A percentile compares a stretch with the other conserved stretches of the same genome.
Evolutionary conservation across 139 green algal genomes (phyloP).

Genomic region (Picochlorum costavermella): DNA sequence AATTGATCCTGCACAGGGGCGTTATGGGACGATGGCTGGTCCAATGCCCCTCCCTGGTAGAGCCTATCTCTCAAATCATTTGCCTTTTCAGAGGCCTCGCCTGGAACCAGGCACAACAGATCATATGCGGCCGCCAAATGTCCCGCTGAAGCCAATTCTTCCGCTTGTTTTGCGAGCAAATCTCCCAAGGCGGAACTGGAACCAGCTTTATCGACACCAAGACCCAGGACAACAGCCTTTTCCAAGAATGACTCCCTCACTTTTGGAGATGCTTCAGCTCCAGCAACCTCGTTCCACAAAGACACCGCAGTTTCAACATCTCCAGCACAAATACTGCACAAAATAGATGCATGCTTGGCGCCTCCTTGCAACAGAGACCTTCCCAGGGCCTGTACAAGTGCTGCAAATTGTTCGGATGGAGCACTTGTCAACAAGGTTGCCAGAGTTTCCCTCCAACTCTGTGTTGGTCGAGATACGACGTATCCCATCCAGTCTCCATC

Average conservation of each 20-base stretch:
- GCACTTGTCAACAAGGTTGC: constrained; percentile 87
- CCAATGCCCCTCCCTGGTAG: constrained; percentile 43
- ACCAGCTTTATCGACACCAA: constrained; percentile 49
- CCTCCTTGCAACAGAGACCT: constrained; percentile 35
- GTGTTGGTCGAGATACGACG: constrained; percentile 64
- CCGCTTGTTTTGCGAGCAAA: constrained; percentile 73
- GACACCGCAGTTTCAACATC: constrained; percentile 77
- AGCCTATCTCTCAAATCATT: constrained; percentile 79
- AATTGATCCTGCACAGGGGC: not conserved
- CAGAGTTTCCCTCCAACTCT: constrained; percentile 88
- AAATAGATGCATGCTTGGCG: constrained; percentile 64
- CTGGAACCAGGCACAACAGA: constrained; percentile 67
- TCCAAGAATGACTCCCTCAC: constrained; percentile 78
- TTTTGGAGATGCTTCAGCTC: constrained; percentile 14
- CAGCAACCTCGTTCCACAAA: constrained; percentile 47
- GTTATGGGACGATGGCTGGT: not conserved
- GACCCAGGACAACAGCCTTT: constrained; percentile 84
- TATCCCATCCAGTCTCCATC: constrained; percentile 69
- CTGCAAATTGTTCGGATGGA: constrained; percentile 41
- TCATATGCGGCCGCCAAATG: constrained; percentile 61
- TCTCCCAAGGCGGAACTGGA: constrained; percentile 48
- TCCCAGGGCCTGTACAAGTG: constrained; percentile 62
- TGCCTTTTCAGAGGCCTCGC: constrained; percentile 48
- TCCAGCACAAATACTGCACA: constrained; percentile 87
- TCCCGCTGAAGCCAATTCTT: constrained; percentile 69